Conservation (phyloP, 2,329 filamentous ascomycete genomes). For the Aspergillus sp. region DNA sequence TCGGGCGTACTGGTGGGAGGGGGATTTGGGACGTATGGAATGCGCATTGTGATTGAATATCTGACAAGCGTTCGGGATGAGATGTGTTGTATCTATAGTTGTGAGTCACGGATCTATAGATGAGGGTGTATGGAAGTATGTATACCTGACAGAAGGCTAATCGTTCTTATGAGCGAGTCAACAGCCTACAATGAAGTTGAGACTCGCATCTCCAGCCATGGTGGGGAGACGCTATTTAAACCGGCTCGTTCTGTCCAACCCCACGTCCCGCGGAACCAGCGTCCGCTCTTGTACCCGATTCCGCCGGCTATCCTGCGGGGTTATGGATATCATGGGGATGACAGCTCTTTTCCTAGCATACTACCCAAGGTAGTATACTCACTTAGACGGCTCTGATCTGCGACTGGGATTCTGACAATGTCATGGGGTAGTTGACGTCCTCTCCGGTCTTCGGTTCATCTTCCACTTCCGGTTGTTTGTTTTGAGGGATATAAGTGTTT, state of each 20-base stretch:
- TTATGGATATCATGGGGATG: not conserved
- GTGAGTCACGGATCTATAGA: not conserved
- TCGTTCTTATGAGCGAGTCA: not conserved
- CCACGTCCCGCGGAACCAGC: conserved; percentile 17
- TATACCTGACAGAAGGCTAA: not conserved
- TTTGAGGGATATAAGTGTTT: too few relatives aligned
- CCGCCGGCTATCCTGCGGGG: not conserved
- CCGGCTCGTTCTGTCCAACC: conserved; percentile 13
- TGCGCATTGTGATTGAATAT: conserved; percentile 47
- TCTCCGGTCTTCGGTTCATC: too few relatives aligned
- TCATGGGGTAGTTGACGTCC: too few relatives aligned
- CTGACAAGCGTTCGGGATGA: not conserved
- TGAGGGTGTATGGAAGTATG: not conserved
- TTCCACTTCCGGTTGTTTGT: too few relatives aligned
- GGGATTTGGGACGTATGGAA: conserved; percentile 54
- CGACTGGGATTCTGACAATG: too few relatives aligned
- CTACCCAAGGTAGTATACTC: too few relatives aligned
- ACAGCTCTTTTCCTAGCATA: too few relatives aligned
- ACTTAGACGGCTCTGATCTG: too few relatives aligned
- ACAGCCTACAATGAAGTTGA: not conserved
- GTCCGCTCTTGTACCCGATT: conserved; percentile 10
- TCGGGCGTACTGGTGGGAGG: conserved; percentile 46
- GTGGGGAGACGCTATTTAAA: conserved; percentile 15
- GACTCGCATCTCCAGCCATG: not conserved
- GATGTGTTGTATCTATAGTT: not conserved